These are phyloP conservation scores for Pascua sp. DNA, from an alignment of 1,284 basidiomycete genomes.

Conservation along the genomic window DNA sequence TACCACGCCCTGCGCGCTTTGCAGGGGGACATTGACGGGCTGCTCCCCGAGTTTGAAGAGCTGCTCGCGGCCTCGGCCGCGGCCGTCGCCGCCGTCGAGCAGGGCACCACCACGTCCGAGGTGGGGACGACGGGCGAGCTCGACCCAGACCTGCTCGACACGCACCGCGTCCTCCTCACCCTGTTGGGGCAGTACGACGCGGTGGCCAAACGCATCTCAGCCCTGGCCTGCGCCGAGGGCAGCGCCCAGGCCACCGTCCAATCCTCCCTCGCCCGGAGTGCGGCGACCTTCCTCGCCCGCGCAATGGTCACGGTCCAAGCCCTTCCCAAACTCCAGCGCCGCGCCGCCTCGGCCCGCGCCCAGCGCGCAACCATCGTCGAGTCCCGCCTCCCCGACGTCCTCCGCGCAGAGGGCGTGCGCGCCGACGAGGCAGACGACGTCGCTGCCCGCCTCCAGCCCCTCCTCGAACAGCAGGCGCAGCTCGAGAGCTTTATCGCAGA, in stretches of 20 bases:
- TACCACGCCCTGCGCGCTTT: constrained; percentile 71
- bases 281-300: constrained; percentile 78
- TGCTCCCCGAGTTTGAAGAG: constrained; percentile 69
- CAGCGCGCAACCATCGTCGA: constrained; percentile 30
- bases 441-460: constrained; percentile 69
- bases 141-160: constrained; percentile 58
- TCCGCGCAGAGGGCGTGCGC: constrained; percentile 21
- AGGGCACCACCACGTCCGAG: constrained; percentile 1
- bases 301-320: constrained; percentile 55
- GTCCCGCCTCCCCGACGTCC: constrained; percentile 28
- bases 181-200: constrained; percentile 84
- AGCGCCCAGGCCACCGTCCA: constrained; percentile 81
- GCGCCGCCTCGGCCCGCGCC: constrained; percentile 26
- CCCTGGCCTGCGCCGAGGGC: constrained; percentile 62
- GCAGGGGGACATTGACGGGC: constrained; percentile 70
- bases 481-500: constrained; percentile 66
- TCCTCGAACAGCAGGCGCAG: constrained; percentile 84
- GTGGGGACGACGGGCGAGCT: constrained; percentile 25
- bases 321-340: constrained; percentile 59
- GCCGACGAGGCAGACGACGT: constrained; percentile 56
- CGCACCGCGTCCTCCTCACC: constrained; percentile 74
- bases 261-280: constrained; percentile 70
- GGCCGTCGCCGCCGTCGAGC: constrained; percentile 57
- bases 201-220: constrained; percentile 76
- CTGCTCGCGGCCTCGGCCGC: no score